phyloP scores from a whole-genome alignment of 192 early-diverging fungal genomes.

The Rhizophagus prolifer region DNA sequence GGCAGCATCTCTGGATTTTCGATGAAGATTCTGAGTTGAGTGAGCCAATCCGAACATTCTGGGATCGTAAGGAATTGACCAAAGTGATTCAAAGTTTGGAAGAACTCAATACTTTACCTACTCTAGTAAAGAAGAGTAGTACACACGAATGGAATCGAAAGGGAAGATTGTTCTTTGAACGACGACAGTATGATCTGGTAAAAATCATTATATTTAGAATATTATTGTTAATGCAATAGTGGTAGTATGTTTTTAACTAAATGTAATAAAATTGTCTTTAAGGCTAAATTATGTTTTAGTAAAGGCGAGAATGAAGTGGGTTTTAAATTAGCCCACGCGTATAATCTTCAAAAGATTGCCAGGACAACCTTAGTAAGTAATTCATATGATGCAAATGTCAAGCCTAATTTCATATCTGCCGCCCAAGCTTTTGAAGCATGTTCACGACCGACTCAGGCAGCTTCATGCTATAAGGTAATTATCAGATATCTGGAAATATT shows the following conservation, averaged over 20 bases:
- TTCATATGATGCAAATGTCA: neutral
- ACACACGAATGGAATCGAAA: neutral
- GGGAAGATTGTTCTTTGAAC: slow-evolving; percentile 15
- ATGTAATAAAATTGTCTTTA: neutral
- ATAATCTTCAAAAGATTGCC: slow-evolving; percentile 18
- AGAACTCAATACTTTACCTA: neutral
- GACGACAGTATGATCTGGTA: slow-evolving; percentile 8
- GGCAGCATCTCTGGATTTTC: slow-evolving; percentile 22
- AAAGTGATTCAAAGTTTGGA: neutral
- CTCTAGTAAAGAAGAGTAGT: neutral
- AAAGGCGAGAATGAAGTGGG: neutral
- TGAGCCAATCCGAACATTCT: slow-evolving; percentile 9
- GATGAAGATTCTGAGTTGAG: slow-evolving; percentile 15
- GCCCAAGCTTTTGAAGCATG: neutral
- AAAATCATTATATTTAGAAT: neutral
- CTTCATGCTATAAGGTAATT: slow-evolving; percentile 21
- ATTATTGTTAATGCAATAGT: neutral
- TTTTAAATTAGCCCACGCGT: neutral
- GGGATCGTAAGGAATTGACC: slow-evolving; percentile 3
- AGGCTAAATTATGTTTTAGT: slow-evolving; percentile 19
- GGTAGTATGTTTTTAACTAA: neutral
- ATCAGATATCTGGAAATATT: neutral
- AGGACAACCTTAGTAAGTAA: neutral
- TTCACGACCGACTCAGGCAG: neutral
- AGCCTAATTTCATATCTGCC: neutral